Evolutionary conservation across 164 flowering plant species (phyloP), one percentile per base, ranked within the genome.

Genomic region (Akebia trifoliata): DNA sequence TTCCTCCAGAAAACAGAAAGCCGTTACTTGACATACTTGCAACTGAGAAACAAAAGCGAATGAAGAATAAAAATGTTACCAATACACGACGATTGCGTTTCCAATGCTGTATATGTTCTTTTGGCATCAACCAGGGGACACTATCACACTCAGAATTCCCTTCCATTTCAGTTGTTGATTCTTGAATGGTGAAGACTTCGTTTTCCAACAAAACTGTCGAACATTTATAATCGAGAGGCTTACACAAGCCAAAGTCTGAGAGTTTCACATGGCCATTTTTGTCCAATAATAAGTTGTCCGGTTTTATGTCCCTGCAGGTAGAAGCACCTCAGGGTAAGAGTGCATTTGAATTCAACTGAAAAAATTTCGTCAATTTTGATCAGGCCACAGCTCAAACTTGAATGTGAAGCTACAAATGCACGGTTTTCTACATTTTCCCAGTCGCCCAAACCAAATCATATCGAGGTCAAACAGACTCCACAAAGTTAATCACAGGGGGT

Each of bases 231-330:
- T 88, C 95, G 55, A 92, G 76, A 56, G 98, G 87, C 66, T 92
- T 92, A 63, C 96, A 92, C 73, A 88, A 79, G 43, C 98, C 98
- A 75, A 92, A 92, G 67, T 92, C 98, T 39, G 96, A 92, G 62
- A 92, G 96, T 77, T 92, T 92, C 69, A 92, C 72, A 68, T 92
- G 98, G 3, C 98, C 98, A 68, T 79, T 84, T 69, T 69, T 83
- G 68, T 92, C 96, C 78, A 92, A 65, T 55, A 92, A 76, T 53
- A 92, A 81, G 67, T 92, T 92, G 70, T 92, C 96, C 37, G 98
- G 98, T 66, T 92, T 92, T 48, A 92, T 92, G 70, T 92, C 98
- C 78, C 98, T 92, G 61, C 58, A 73, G 60, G 21, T 21, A 68
- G 38, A 66, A 54, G 21, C 52, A 42, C 3, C 18, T 45, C 32